Evolutionary conservation across 169 alveolate genomes (phyloP), one percentile per base, ranked within the genome.

Genomic region (Eimeria sp.): DNA sequence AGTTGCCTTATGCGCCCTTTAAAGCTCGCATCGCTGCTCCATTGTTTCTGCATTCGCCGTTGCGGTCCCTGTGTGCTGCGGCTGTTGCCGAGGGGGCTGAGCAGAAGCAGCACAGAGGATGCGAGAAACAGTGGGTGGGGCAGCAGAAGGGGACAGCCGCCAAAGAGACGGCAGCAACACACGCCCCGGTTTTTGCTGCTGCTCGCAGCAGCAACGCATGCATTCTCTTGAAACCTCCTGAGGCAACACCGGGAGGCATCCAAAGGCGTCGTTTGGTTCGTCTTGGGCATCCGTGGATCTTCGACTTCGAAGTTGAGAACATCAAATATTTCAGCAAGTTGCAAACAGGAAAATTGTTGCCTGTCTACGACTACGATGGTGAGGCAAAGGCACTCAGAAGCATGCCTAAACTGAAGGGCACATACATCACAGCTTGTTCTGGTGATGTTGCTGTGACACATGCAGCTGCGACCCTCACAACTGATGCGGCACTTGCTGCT

Each of bases 291-390:
- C 91, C 91, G 30, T 83, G 91, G 91, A 54, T 83, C 9, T 83
- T 27, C 51, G 91, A 83, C 27, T 83, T 54, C 27, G 91, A 83
- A 65, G 47, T 83, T 18, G 73, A 83, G 27, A 83, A 83, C 40
- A 83, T 83, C 10, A 30, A 49, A 30, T 6, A n/a, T 75, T 83
- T 83, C 58, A 83, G 9, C 43, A 83, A 83, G 22, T 4, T 22
- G 73, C 91, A 83, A 54, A 83, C 91, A 25, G 91, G 91, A 27
- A 27, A 51, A n/a, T 10, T 83, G 91, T 47, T 83, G 75, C 91
- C 70, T 4, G 91, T 83, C 11, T 83, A 51, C 18, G 91, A 83
- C 54, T 9, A 54, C 30, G 73, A 83, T 9, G 73, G 91, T 83
- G 16, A 78, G 45, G 20, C 40, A 13, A 10, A 11, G 54, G 30